Evolutionary conservation across 2,329 filamentous ascomycete genomes (phyloP), one percentile per base, ranked within the genome.

Genomic region (Claviceps sp.): DNA sequence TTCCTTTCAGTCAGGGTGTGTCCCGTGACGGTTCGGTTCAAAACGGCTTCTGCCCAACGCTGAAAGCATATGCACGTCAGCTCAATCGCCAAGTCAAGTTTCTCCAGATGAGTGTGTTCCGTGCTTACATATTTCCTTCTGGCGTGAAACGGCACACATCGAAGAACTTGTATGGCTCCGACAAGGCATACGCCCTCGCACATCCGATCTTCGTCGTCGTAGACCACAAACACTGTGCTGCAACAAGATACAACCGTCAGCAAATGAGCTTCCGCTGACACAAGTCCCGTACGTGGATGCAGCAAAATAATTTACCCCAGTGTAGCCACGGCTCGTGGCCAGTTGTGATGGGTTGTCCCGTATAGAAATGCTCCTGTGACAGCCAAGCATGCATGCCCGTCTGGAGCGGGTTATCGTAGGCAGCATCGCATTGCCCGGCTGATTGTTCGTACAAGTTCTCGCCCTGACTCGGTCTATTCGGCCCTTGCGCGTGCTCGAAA

Each of bases 161-260:
- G 51, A 60, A 67, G 50, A 62, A 57, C 51, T 64, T 65, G 59
- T 62, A 66, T 4, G 64, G 57, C n/a, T 63, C 57, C 9, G 59
- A 60, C 47, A 63, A 58, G 54, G 60, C 59, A 47, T 59, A 67
- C 5, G 65, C 62, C 26, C 59, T 61, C 14, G 62, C 65, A 45
- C 66, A 69, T 26, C 66, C 66, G 18, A 69, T 60, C 6, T 63
- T 57, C 3, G 62, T 65, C 2, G 64, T 61, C 6, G 54, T 53
- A 8, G 62, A 63, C 66, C 66, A 68, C 63, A 69, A 63, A 36
- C 62, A 65, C 53, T 69, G 66, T 26, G 66, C 66, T 69, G 42
- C 14, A 36, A 42, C 34, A 24, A 22, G 18, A 11, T 24, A 34
- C 5, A 26, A 26, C 3, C 20, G 13, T 49, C 41, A 54, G 52